phyloP scores from a whole-genome alignment of 169 alveolate species.

The Fabrea salina region DNA sequence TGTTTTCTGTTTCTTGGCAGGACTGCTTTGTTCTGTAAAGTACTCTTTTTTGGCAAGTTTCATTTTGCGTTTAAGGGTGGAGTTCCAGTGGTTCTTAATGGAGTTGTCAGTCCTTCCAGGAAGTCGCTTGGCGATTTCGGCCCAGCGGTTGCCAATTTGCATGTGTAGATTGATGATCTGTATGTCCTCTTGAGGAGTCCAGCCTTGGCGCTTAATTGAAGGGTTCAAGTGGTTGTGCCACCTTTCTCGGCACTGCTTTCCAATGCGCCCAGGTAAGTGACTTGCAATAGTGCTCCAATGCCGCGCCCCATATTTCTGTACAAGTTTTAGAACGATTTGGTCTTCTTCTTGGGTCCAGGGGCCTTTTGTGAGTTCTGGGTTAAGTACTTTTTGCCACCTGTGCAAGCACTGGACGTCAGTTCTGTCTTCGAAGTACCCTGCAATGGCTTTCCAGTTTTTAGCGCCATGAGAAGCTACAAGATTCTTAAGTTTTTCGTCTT shows the following conservation, averaged over 20 bases:
- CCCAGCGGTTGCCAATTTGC: conserved; percentile 73
- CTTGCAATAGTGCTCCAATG: conserved; percentile 81
- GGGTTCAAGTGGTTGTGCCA: conserved; percentile 82
- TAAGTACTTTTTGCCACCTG: conserved; percentile 77
- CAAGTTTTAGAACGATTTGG: conserved; percentile 68
- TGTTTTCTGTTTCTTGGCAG: neutral
- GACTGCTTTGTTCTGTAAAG: too few relatives aligned
- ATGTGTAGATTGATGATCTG: conserved; percentile 34
- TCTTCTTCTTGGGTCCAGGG: conserved; percentile 87
- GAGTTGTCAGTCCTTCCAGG: conserved; percentile 82
- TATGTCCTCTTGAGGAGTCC: conserved; percentile 82
- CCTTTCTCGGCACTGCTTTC: conserved; percentile 84
- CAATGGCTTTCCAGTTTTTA: conserved; percentile 77
- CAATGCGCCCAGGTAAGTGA: conserved; percentile 76
- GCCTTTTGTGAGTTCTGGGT: conserved; percentile 76
- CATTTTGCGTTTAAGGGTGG: conserved; percentile 62
- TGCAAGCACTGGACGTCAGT: conserved; percentile 77
- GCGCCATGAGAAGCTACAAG: conserved; percentile 74
- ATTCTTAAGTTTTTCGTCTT: conserved; percentile 64
- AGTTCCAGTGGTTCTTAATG: conserved; percentile 73
- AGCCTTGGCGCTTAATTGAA: conserved; percentile 67
- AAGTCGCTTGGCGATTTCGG: conserved; percentile 67
- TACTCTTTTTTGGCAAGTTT: conserved; percentile 34
- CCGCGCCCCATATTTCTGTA: conserved; percentile 73
- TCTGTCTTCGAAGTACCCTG: conserved; percentile 59